Evolutionary conservation across 306 rosid genomes (phyloP).

Genomic region (Pterocarpus santalinus): DNA sequence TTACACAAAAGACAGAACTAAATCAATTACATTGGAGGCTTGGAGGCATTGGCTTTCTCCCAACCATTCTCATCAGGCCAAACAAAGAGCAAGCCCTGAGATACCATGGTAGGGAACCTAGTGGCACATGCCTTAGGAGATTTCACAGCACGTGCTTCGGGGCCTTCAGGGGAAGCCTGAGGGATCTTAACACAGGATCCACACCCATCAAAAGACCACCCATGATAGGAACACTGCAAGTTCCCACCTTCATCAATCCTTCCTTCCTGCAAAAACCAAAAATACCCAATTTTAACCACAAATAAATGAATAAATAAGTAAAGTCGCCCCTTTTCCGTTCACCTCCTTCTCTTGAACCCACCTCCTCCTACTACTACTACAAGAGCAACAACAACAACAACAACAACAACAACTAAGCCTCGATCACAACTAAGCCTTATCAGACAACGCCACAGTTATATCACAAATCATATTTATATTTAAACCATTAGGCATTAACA

Average conservation of each 20-base stretch:
- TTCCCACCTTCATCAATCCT: conserved; percentile 92
- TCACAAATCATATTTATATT: too few relatives aligned
- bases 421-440: too few relatives aligned
- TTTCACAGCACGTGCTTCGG: conserved; percentile 82
- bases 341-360: not conserved
- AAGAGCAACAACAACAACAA: too few relatives aligned
- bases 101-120: conserved; percentile 81
- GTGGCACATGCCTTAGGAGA: conserved; percentile 90
- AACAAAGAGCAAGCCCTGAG: conserved; percentile 97
- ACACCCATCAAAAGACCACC: conserved; percentile 93
- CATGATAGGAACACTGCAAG: conserved; percentile 98
- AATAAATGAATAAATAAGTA: not conserved
- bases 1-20: conserved; percentile 19
- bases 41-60: conserved; percentile 85
- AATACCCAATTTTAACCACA: conserved; percentile 19
- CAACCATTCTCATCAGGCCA: conserved; percentile 99
- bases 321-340: not conserved
- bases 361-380: too few relatives aligned
- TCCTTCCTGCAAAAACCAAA: conserved; percentile 75
- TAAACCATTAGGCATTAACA: too few relatives aligned
- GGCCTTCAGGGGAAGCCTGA: conserved; percentile 89
- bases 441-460: too few relatives aligned
- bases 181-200: conserved; percentile 91
- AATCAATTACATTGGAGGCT: conserved; percentile 78
- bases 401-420: too few relatives aligned